Percentiles rank a stretch among this genome's conserved stretches.
Conservation (phyloP, 257 asterid genomes). For the Thymus quinquecostatus region DNA sequence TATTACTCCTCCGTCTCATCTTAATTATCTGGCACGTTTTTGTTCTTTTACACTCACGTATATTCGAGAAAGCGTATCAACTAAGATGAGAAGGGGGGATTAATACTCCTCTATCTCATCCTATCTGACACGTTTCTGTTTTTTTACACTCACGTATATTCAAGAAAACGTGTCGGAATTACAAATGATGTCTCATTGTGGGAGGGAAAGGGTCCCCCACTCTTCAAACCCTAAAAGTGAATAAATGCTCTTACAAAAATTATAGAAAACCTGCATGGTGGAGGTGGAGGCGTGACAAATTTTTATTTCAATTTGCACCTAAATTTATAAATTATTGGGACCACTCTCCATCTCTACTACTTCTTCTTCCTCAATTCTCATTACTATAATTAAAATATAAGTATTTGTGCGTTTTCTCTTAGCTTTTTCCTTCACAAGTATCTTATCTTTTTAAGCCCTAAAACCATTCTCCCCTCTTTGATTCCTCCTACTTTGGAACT, state of each 20-base stretch:
- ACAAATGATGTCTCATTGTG: conserved; percentile 6
- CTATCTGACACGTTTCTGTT: too few relatives aligned
- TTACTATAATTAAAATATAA: conserved; percentile 4
- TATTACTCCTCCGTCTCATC: too few relatives aligned
- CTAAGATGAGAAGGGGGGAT: too few relatives aligned
- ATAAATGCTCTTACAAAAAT: conserved; percentile 39
- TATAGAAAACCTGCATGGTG: conserved; percentile 45
- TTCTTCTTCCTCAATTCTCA: background rate
- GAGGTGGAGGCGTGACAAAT: conserved; percentile 50
- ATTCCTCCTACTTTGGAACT: conserved; percentile 32
- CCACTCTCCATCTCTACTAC: conserved; percentile 31
- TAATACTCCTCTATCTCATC: too few relatives aligned
- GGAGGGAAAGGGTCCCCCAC: conserved; percentile 39
- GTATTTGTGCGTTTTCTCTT: background rate
- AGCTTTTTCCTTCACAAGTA: conserved; percentile 33
- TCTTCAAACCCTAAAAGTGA: conserved; percentile 39
- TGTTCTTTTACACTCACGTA: too few relatives aligned
- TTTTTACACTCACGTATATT: too few relatives aligned
- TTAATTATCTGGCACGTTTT: too few relatives aligned
- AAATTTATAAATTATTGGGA: conserved; percentile 32
- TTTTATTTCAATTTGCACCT: conserved; percentile 43
- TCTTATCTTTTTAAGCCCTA: conserved; percentile 26
- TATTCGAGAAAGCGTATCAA: too few relatives aligned
- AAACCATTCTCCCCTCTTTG: conserved; percentile 20
- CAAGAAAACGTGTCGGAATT: too few relatives aligned